Base-by-base conservation (phyloP, 352 stramenopile genomes). In the Phytophthora chlamydospora region DNA sequence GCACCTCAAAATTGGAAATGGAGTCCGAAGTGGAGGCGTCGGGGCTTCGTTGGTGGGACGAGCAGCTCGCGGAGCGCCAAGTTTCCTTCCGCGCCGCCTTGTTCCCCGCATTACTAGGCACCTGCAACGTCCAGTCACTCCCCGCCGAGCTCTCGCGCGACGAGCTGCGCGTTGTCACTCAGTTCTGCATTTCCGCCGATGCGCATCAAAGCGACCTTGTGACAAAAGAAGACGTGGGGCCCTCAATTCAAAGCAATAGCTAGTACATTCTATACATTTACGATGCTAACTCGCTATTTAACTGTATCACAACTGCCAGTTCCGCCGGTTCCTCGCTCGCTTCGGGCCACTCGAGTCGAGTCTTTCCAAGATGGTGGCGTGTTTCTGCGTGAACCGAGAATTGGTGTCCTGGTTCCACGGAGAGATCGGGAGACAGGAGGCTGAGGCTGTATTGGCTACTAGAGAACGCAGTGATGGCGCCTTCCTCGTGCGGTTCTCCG, bases 381-480 rank as follows among this genome's bases (percentile, higher is more conserved):
- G 80, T 52, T 86, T 92, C 16, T 83, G 72, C 7, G 64, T 77
- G 27, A 82, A 80, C 33, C 58, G 77, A 4, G 81, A 89, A 50
- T 40, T 94, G 10, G 80, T 84, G 47, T 54, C 78, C 51, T 94
- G 83, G 83, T 94, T 92, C 55, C 83, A 94, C 52, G 85, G 85
- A 21, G 68, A 76, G 29, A 68, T 91, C 40, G 73, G 71, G 2
- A 62, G 85, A 8, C 54, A 63, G 3, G 76, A 89, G 12, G 73
- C 83, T 0, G 83, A 94, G 31, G 46, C 53, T 1, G 50, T 80
- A 24, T 56, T 91, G 4, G 52, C 74, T 1, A 36, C 52, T 3
- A 43, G 17, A n/a, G 56, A 51, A 41, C 38, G 66, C 9, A 69
- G 73, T 12, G 85, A 93, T 47, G 85, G 83, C 13, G 68, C 85